phyloP scores from a whole-genome alignment of 2,329 filamentous ascomycete genomes.

The Grosmannia serpens region DNA sequence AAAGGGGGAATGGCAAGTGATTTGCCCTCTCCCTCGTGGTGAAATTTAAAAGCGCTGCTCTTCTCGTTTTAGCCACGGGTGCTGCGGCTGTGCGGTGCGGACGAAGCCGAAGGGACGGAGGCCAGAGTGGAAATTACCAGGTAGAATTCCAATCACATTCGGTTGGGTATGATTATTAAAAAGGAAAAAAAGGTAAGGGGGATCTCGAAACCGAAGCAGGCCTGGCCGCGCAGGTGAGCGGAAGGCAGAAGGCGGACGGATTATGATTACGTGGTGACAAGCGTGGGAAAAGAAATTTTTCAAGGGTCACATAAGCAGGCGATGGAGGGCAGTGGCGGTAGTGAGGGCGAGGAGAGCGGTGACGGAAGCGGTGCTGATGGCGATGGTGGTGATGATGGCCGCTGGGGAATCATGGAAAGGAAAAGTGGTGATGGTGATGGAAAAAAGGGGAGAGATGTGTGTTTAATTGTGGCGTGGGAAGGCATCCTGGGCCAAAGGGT shows the following conservation, averaged over 20 bases:
- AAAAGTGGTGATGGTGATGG: constrained; percentile 10
- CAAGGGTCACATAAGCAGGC: not conserved
- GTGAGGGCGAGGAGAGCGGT: constrained; percentile 3
- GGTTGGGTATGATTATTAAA: not conserved
- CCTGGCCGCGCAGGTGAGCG: not conserved
- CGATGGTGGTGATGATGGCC: constrained; percentile 15
- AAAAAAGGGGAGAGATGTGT: constrained; percentile 9
- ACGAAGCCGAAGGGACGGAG: not conserved
- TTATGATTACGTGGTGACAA: constrained; percentile 1
- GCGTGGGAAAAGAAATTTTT: constrained; percentile 1
- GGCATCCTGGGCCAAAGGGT: constrained; percentile 12
- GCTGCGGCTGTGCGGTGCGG: not conserved
- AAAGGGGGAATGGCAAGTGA: not conserved
- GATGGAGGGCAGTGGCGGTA: constrained; percentile 7
- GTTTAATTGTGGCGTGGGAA: constrained; percentile 14
- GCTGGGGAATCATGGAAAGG: constrained; percentile 3
- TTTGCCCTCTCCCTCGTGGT: not conserved
- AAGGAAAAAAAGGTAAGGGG: not conserved
- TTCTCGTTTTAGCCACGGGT: not conserved
- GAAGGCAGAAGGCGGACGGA: not conserved
- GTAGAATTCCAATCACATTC: not conserved
- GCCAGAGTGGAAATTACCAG: not conserved
- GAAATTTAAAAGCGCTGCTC: not conserved
- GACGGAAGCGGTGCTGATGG: constrained; percentile 10
- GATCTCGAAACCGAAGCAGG: not conserved